Percentiles rank a stretch among this genome's conserved stretches.
Conservation (phyloP, 768 basidiomycete genomes). For the Leccinum sublutescens region DNA sequence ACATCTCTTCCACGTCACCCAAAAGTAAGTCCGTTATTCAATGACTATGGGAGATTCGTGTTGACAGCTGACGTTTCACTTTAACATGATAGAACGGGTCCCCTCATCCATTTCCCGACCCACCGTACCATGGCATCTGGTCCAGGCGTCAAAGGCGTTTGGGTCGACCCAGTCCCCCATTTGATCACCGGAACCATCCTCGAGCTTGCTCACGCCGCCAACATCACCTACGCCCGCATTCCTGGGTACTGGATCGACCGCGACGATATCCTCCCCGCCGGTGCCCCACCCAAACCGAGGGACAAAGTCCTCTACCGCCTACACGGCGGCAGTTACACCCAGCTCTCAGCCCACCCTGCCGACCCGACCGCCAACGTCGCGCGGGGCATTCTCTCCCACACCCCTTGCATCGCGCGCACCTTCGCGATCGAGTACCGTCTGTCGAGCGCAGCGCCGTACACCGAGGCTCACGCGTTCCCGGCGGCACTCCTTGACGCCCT, state of each 20-base stretch:
- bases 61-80: not conserved
- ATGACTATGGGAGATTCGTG: not conserved
- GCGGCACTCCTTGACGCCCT: constrained; percentile 52
- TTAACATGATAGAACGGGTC: constrained; percentile 15
- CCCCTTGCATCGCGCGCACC: constrained; percentile 24
- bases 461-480: constrained; percentile 45
- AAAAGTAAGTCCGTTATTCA: constrained; percentile 17
- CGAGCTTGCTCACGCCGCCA: constrained; percentile 27
- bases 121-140: constrained; percentile 21
- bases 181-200: constrained; percentile 33
- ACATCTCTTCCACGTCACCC: constrained; percentile 16
- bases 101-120: constrained; percentile 18
- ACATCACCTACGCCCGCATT: constrained; percentile 28
- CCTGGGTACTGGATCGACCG: constrained; percentile 40
- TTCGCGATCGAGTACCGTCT: constrained; percentile 51
- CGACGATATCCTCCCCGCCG: constrained; percentile 13
- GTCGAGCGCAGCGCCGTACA: constrained; percentile 30
- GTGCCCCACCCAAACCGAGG: constrained; percentile 21
- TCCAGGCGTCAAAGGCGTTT: constrained; percentile 30
- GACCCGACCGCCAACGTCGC: constrained; percentile 26
- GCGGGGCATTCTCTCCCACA: constrained; percentile 15
- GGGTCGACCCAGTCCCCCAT: constrained; percentile 35
- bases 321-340: constrained; percentile 33
- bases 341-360: constrained; percentile 28
- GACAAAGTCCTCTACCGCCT: constrained; percentile 36